These are phyloP conservation scores for Globisporangium echinulatum DNA, from an alignment of 352 stramenopile genomes.

Conservation along the genomic window DNA sequence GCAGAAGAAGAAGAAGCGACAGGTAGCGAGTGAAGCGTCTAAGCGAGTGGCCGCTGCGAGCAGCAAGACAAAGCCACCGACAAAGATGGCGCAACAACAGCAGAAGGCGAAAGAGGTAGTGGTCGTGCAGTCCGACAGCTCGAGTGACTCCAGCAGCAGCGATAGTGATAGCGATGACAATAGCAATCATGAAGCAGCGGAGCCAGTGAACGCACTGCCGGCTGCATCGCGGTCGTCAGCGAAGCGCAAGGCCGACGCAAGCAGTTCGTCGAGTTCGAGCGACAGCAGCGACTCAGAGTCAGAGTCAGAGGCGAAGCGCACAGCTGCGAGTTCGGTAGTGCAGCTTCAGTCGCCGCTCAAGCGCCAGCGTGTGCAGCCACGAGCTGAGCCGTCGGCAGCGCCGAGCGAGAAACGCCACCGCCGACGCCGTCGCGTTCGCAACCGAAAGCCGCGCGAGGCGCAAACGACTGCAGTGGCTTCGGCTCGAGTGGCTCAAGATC, in stretches of 20 bases:
- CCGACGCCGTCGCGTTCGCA: conserved; percentile 10
- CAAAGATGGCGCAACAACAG: not conserved
- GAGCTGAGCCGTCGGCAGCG: conserved; percentile 3
- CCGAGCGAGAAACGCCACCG: conserved; percentile 10
- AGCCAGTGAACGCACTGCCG: too few relatives aligned
- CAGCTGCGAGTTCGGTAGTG: too few relatives aligned
- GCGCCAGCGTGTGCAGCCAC: not conserved
- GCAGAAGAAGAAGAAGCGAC: conserved; percentile 4
- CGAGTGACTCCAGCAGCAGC: conserved; percentile 14
- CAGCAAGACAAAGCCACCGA: conserved; percentile 1
- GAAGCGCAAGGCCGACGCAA: conserved; percentile 6
- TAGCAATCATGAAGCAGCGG: too few relatives aligned
- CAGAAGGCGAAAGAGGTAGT: conserved; percentile 8
- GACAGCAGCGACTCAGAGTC: conserved; percentile 18
- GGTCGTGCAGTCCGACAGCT: conserved; percentile 11
- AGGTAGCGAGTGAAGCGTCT: not conserved
- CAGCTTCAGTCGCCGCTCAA: not conserved
- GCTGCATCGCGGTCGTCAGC: not conserved
- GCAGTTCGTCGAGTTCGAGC: conserved; percentile 14
- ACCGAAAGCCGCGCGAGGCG: conserved; percentile 5
- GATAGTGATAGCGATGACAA: conserved; percentile 13
- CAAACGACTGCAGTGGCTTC: not conserved
- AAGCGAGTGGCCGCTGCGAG: not conserved
- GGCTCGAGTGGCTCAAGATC: too few relatives aligned
- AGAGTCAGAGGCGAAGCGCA: too few relatives aligned